Conservation (phyloP, 352 stramenopile species). For the Pythium angustatum region DNA sequence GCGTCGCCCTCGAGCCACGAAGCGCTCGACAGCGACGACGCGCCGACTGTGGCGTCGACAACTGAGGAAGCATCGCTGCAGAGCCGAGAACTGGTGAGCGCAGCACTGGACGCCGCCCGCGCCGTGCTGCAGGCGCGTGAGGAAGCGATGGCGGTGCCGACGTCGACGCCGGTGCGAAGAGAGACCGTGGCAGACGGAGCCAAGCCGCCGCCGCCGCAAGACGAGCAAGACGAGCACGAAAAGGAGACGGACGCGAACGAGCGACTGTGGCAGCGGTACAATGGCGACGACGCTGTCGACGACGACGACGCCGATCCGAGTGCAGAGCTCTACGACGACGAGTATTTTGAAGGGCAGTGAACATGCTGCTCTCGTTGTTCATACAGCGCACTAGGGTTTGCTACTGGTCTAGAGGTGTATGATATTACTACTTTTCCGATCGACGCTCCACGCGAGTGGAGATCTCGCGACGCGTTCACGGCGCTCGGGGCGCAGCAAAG, state of each 20-base stretch:
- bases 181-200: conserved; percentile 12
- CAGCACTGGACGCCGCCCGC: conserved; percentile 24
- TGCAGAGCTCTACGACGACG: conserved; percentile 32
- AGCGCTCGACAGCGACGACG: no score
- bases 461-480: background rate
- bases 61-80: no score
- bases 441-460: no score
- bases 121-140: background rate
- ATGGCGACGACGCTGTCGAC: conserved; percentile 10
- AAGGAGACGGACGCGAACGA: conserved; percentile 27
- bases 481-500: conserved; percentile 31
- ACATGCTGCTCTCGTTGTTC: no score
- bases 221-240: conserved; percentile 23
- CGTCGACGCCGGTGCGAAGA: background rate
- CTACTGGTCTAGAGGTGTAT: no score
- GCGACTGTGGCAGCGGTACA: conserved; percentile 25
- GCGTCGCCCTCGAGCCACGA: no score
- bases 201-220: no score
- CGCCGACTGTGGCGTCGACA: background rate
- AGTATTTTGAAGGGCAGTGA: conserved; percentile 28
- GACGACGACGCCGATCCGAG: conserved; percentile 18
- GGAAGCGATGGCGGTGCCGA: no score
- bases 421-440: no score
- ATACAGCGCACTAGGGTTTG: no score
- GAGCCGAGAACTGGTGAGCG: conserved; percentile 13